Base-by-base conservation (phyloP, 2,329 filamentous ascomycete genomes). In the Pseudocercospora eumusae region DNA sequence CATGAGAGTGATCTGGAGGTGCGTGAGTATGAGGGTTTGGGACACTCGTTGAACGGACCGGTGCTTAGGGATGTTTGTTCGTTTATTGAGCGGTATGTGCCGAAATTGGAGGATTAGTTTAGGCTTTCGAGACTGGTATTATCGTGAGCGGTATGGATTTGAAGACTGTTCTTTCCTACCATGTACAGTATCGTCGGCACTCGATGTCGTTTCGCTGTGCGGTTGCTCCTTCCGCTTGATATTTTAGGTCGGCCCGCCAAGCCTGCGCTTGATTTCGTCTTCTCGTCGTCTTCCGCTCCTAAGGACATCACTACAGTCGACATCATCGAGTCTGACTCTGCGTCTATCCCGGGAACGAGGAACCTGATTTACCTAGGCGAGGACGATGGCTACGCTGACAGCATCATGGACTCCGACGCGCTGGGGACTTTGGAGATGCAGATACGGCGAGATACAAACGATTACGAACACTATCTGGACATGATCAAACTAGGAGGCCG, bases 1-100 rank as follows among this genome's bases (percentile, higher is more conserved):
- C 72, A 73, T 60, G 60, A 78, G 69, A 75, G 74, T 23, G 69
- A 68, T 50, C 64, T 80, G 44, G 76, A 76, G 25, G 68, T 77
- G 23, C 74, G 79, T 60, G 79, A 81, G 64, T 83, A 83, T 70
- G 77, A 82, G 55, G 79, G 78, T 0, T 72, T 83, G 70, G 80
- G 77, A 0, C 81, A 84, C 74, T 72, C 73, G 9, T 74, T 80
- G 40, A 73, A 66, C 59, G 77, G 76, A 10, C 67, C 74, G 11
- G 76, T 82, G 66, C 67, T 83, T 63, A 74, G 77, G 64, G 80
- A 83, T 70, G 67, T 83, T 59, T 80, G 78, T 67, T 61, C 57
- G 8, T 82, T 76, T 73, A 62, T 77, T 52, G 73, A 80, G 66
- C 72, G 66, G 56, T 74, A 77, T 42, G 68, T 81, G 31, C 78